A percentile compares a stretch with the other conserved stretches of the same genome.
These are phyloP conservation scores for Eucalyptus sp. DNA, from an alignment of 345 rosid genomes.

Conservation along the genomic window DNA sequence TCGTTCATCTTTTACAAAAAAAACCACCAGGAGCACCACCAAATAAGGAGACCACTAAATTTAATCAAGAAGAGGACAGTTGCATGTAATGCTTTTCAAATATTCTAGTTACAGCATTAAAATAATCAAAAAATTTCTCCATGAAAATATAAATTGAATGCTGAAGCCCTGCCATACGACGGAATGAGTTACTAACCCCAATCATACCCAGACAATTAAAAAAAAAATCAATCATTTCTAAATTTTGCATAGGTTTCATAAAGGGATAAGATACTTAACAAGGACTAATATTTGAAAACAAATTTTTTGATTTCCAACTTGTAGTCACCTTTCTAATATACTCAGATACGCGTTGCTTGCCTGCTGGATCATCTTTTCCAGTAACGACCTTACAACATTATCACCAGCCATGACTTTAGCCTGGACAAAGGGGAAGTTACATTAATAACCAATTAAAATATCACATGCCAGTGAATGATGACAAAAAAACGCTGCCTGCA, in stretches of 20 bases:
- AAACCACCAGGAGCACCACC: background rate
- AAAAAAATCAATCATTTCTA: background rate
- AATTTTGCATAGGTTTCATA: background rate
- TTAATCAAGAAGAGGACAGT: background rate
- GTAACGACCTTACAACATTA: slow-evolving; percentile 82
- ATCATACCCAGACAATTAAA: background rate
- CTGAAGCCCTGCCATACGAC: background rate
- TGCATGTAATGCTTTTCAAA: background rate
- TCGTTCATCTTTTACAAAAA: background rate
- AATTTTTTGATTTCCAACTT: background rate
- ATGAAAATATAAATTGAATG: background rate
- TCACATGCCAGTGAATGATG: background rate
- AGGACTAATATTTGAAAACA: background rate
- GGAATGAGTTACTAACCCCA: background rate
- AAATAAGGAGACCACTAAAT: background rate
- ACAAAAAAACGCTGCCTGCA: background rate
- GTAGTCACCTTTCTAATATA: slow-evolving; percentile 72
- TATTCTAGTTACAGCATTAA: background rate
- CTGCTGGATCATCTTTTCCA: slow-evolving; percentile 91
- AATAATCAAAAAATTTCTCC: background rate
- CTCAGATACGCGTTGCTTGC: slow-evolving; percentile 92
- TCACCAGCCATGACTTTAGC: slow-evolving; percentile 98
- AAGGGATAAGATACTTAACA: background rate
- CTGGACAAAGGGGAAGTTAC: slow-evolving; percentile 28
- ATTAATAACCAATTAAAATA: slow-evolving; percentile 3